Conservation (phyloP, 2,329 filamentous ascomycete species). For the Fusarium duplospermum region DNA sequence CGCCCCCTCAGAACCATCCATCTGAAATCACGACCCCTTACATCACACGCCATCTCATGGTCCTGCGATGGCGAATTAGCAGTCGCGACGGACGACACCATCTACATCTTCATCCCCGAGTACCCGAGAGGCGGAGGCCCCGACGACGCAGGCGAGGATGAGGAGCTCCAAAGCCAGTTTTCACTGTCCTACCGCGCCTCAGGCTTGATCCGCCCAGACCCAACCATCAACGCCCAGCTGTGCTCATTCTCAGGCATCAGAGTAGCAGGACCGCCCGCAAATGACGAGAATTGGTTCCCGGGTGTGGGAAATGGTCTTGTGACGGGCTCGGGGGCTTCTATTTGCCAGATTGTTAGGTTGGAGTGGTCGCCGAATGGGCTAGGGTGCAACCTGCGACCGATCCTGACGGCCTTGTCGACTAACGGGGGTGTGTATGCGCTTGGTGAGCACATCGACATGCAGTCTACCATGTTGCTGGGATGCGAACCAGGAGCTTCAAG, state of each 20-base stretch:
- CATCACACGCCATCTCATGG: constrained; percentile 60
- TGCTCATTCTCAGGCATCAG: constrained; percentile 53
- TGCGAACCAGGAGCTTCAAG: constrained; percentile 55
- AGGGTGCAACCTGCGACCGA: constrained; percentile 64
- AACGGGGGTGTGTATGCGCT: constrained; percentile 63
- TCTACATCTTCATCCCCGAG: constrained; percentile 64
- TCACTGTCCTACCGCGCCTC: constrained; percentile 48
- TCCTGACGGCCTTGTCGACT: constrained; percentile 63
- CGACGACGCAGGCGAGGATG: constrained; percentile 43
- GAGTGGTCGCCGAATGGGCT: constrained; percentile 70
- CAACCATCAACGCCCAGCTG: constrained; percentile 59
- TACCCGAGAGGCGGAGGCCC: constrained; percentile 46
- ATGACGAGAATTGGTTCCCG: constrained; percentile 48
- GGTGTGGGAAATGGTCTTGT: constrained; percentile 61
- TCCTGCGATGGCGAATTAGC: constrained; percentile 69
- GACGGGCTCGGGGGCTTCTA: constrained; percentile 59
- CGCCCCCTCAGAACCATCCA: constrained; percentile 61
- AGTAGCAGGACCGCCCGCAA: constrained; percentile 43
- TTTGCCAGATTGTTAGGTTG: constrained; percentile 66
- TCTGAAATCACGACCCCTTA: constrained; percentile 57
- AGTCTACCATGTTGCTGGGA: constrained; percentile 44
- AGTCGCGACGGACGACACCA: constrained; percentile 66
- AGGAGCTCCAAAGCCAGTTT: constrained; percentile 49
- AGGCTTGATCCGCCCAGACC: constrained; percentile 52
- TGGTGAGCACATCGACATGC: constrained; percentile 57